A percentile compares a stretch with the other conserved stretches of the same genome.
Conservation (phyloP, 257 asterid species). For the Coffea eugenioides region DNA sequence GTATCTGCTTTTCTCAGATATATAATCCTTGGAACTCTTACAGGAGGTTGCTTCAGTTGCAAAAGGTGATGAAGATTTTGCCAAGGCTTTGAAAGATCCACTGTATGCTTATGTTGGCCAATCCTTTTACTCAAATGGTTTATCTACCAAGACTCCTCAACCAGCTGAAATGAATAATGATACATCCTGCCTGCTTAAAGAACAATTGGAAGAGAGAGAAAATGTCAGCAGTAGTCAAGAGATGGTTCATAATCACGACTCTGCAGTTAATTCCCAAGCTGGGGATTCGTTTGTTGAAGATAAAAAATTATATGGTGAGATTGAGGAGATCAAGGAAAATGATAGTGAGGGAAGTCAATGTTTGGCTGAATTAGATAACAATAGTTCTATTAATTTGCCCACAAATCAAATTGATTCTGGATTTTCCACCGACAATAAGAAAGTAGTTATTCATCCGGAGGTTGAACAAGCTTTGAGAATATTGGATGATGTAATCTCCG, state of each 20-base stretch:
- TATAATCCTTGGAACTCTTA: constrained; percentile 21
- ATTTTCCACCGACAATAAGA: constrained; percentile 16
- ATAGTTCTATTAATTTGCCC: constrained; percentile 14
- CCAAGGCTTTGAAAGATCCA: constrained; percentile 57
- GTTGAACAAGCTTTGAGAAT: constrained; percentile 55
- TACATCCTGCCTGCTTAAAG: constrained; percentile 23
- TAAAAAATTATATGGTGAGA: constrained; percentile 34
- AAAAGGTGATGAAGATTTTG: constrained; percentile 52
- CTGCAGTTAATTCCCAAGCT: constrained; percentile 18
- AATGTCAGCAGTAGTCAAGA: constrained; percentile 8
- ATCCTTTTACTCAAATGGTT: constrained; percentile 47
- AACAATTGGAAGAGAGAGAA: constrained; percentile 7
- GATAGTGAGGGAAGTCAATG: constrained; percentile 25
- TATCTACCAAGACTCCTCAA: constrained; percentile 15
- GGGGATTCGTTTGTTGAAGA: constrained; percentile 19
- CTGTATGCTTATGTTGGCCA: constrained; percentile 46
- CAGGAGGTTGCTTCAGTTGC: constrained; percentile 78
- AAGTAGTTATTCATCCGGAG: constrained; percentile 30
- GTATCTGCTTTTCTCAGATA: constrained; percentile 4
- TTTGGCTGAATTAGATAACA: constrained; percentile 17
- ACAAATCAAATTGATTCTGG: constrained; percentile 25
- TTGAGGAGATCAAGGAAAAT: constrained; percentile 52
- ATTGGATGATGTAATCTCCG: constrained; percentile 54
- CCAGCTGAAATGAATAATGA: constrained; percentile 17
- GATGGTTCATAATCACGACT: constrained; percentile 11